These are phyloP conservation scores for Myochromella boudieri DNA, from an alignment of 768 basidiomycete species.

Conservation along the genomic window DNA sequence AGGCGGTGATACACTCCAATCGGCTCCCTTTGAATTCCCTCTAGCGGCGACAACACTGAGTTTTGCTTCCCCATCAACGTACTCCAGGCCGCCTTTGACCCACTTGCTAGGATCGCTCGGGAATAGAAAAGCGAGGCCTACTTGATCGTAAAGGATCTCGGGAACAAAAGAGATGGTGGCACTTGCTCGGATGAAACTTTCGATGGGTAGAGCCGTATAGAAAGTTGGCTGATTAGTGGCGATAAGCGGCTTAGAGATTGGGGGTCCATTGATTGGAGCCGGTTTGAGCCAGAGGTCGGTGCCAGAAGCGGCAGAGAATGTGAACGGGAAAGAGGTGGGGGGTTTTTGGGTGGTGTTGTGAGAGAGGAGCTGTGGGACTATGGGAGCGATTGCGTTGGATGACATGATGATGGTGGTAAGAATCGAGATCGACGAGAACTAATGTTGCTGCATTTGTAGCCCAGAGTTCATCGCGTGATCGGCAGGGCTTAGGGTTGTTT, in stretches of 20 bases:
- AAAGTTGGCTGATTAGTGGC: conserved; percentile 17
- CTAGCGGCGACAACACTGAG: conserved; percentile 17
- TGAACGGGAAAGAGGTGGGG: conserved; percentile 18
- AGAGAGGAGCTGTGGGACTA: not conserved
- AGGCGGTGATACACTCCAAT: conserved; percentile 21
- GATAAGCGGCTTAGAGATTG: conserved; percentile 9
- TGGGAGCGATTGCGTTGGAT: not conserved
- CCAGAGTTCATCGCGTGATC: no score
- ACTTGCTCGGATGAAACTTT: conserved; percentile 12
- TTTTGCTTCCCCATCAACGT: conserved; percentile 15
- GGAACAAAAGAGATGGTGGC: conserved; percentile 15
- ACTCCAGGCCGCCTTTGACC: conserved; percentile 21
- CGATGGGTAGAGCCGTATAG: conserved; percentile 9
- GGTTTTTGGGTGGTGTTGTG: conserved; percentile 16
- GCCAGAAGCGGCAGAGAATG: conserved; percentile 10
- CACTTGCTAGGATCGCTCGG: conserved; percentile 13
- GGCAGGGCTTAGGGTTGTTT: no score
- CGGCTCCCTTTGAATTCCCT: conserved; percentile 11
- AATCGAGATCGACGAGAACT: no score
- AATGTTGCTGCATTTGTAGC: no score
- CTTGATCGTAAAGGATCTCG: conserved; percentile 17
- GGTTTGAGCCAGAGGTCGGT: conserved; percentile 23
- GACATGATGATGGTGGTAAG: not conserved
- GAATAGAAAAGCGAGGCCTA: conserved; percentile 16
- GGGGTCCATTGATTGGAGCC: conserved; percentile 12